Evolutionary conservation across 2,329 filamentous ascomycete genomes (phyloP), one percentile per base, ranked within the genome.

Genomic region (Penicillium sp.): DNA sequence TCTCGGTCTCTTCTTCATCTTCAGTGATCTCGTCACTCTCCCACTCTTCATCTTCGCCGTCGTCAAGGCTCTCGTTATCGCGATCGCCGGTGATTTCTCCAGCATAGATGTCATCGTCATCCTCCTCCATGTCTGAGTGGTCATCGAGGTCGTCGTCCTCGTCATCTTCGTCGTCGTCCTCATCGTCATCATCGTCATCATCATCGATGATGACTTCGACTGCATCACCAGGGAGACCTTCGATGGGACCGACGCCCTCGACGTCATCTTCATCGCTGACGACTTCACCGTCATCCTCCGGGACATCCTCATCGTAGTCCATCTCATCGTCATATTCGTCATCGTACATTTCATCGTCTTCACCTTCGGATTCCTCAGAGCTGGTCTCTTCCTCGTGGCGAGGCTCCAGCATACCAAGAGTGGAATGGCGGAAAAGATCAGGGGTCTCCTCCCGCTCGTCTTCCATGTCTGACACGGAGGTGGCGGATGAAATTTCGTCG

Each of bases 401-500:
- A 64, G 90, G 89, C 73, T 98, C 95, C 54, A 97, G 88, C 87
- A 98, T 96, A 51, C 95, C 94, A 22, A 99, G 82, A 1, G 96
- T 92, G 2, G 95, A 98, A 75, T 98, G 96, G 54, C 96, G 90
- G 79, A 97, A 98, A 19, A 99, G 83, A 77, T 99, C 95, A 33
- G 96, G 95, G 5, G 96, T 99, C 73, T 98, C 95, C 75, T 96
- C 92, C 46, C 92, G 88, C 56, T 91, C 89, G 61, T 93, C 90
- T 41, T 93, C 90, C 52, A 92, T 81, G 63, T 96, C 93, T 11
- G 94, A 97, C 24, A 96, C 86, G 0, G 94, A 96, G 4, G 92
- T 96, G 3, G 90, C 87, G 11, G 91, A 95, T 2, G 88, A 88
- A 47, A 96, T 90, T 47, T 97, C 93, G 63, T 96, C 93, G 50